These are phyloP conservation scores for Collybiopsis confluens DNA, from an alignment of 768 basidiomycete species.

Conservation along the genomic window DNA sequence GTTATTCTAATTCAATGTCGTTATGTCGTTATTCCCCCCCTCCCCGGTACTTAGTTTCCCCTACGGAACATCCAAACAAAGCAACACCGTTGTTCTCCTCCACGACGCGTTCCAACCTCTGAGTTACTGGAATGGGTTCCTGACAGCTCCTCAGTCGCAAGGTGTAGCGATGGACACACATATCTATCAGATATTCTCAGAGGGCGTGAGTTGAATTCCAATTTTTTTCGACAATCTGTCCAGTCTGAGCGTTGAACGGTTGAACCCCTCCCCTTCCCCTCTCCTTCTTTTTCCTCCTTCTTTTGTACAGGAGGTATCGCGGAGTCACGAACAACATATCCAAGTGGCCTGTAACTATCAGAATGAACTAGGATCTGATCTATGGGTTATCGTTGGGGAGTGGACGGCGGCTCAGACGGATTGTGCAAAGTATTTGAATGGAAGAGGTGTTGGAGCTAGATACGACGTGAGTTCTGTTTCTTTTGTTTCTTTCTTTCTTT, in stretches of 20 bases:
- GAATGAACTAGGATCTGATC: slow-evolving; percentile 47
- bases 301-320: neutral
- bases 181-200: slow-evolving; percentile 71
- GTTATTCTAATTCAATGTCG: no score
- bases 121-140: slow-evolving; percentile 64
- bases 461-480: slow-evolving; percentile 40
- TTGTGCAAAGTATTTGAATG: slow-evolving; percentile 81
- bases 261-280: neutral
- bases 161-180: slow-evolving; percentile 81
- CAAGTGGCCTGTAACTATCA: slow-evolving; percentile 48
- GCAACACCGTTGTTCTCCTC: slow-evolving; percentile 63
- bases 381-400: slow-evolving; percentile 87
- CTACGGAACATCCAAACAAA: slow-evolving; percentile 36
- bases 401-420: slow-evolving; percentile 79
- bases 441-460: slow-evolving; percentile 66
- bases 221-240: slow-evolving; percentile 20
- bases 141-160: slow-evolving; percentile 44
- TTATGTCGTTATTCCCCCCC: neutral
- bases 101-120: slow-evolving; percentile 80
- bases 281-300: neutral
- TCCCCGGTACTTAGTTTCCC: slow-evolving; percentile 28
- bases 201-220: slow-evolving; percentile 44
- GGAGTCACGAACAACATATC: slow-evolving; percentile 41
- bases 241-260: neutral
- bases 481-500: neutral